Percentiles rank a stretch among this genome's conserved stretches.
Conservation (phyloP, 2,329 filamentous ascomycete species). For the Endocalyx cinctus region DNA sequence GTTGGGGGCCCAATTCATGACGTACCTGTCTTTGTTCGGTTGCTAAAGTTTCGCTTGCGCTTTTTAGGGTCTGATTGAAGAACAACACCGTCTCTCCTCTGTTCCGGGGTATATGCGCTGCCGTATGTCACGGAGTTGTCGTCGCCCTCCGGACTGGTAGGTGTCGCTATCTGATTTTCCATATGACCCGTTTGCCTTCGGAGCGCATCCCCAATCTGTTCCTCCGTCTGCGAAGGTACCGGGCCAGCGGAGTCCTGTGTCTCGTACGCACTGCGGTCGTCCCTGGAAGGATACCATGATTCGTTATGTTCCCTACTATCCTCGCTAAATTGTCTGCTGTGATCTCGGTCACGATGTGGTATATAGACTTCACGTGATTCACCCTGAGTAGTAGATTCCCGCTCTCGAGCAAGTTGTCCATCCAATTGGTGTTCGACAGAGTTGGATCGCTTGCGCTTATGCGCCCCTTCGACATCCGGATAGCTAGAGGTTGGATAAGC, state of each 20-base stretch:
- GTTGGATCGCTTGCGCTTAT: slow-evolving; percentile 67
- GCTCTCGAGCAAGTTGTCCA: slow-evolving; percentile 19
- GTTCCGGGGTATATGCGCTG: slow-evolving; percentile 41
- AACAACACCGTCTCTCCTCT: slow-evolving; percentile 41
- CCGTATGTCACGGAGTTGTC: slow-evolving; percentile 40
- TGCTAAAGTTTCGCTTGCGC: slow-evolving; percentile 80
- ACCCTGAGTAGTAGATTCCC: slow-evolving; percentile 28
- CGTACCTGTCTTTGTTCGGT: slow-evolving; percentile 75
- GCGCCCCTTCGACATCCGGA: slow-evolving; percentile 42
- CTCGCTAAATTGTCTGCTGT: slow-evolving; percentile 39
- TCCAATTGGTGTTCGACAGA: slow-evolving; percentile 50
- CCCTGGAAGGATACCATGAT: slow-evolving; percentile 45
- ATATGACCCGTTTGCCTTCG: slow-evolving; percentile 41
- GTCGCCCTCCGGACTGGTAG: slow-evolving; percentile 51
- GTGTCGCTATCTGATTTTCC: slow-evolving; percentile 41
- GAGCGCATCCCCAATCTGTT: slow-evolving; percentile 42
- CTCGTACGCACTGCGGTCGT: slow-evolving; percentile 43
- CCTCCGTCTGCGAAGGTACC: slow-evolving; percentile 43
- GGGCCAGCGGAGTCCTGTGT: slow-evolving; percentile 42
- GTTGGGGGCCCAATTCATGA: too few relatives aligned
- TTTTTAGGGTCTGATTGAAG: slow-evolving; percentile 64
- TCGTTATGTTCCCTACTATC: slow-evolving; percentile 44
- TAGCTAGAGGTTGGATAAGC: slow-evolving; percentile 36
- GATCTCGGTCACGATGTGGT: slow-evolving; percentile 38
- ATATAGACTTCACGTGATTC: slow-evolving; percentile 39